Conservation (phyloP, 495 filamentous ascomycete species). For the Xylaria telfairii region DNA sequence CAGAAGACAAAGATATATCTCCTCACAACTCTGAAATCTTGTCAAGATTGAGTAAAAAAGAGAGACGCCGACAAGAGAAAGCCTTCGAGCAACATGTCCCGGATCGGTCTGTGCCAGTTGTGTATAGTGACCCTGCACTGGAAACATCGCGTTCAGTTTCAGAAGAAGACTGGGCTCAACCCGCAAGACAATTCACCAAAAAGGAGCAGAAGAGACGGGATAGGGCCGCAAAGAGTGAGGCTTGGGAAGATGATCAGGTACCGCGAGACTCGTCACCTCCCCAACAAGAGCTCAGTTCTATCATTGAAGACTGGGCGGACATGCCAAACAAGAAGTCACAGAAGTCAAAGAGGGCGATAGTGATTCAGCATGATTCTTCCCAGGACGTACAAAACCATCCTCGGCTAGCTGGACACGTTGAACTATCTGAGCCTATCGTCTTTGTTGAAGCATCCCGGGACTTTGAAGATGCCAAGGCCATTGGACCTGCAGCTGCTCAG, state of each 20-base stretch:
- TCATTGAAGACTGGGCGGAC: conserved; percentile 29
- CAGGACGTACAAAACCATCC: conserved; percentile 22
- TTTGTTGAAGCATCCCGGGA: conserved; percentile 42
- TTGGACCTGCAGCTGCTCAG: conserved; percentile 30
- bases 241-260: conserved; percentile 27
- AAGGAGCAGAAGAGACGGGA: conserved; percentile 48
- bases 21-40: conserved; percentile 25
- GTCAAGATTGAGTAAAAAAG: conserved; percentile 25
- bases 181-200: conserved; percentile 40
- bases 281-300: conserved; percentile 3
- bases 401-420: conserved; percentile 28
- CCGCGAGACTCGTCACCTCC: conserved; percentile 25
- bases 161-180: conserved; percentile 30
- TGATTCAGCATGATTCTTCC: conserved; percentile 34
- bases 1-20: conserved; percentile 31
- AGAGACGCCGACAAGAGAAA: conserved; percentile 28
- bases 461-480: conserved; percentile 23
- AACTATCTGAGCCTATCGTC: conserved; percentile 28
- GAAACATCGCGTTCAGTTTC: conserved; percentile 18
- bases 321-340: conserved; percentile 34
- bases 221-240: conserved; percentile 37
- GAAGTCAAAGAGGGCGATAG: conserved; percentile 37
- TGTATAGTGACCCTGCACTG: neutral
- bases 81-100: conserved; percentile 8
- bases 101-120: conserved; percentile 18